Percentiles rank a stretch among this genome's conserved stretches.
phyloP scores from a whole-genome alignment of 495 filamentous ascomycete genomes.

The Neurospora hispaniola region DNA sequence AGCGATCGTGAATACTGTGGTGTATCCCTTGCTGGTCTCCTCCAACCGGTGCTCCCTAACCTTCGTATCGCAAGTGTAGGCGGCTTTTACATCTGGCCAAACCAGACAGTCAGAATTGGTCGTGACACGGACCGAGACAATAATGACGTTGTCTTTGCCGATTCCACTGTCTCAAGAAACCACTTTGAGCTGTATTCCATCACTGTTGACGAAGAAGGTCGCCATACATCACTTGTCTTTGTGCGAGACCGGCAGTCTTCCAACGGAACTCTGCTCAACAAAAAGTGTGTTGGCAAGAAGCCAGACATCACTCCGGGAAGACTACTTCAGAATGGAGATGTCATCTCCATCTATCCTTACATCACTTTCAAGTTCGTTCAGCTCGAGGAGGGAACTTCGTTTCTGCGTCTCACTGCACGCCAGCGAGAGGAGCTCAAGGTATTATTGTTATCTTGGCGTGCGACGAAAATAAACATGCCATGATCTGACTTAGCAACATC shows the following conservation, averaged over 20 bases:
- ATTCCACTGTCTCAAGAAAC: conserved; percentile 41
- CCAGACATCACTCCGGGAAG: conserved; percentile 22
- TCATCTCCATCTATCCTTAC: conserved; percentile 32
- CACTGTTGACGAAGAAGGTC: conserved; percentile 29
- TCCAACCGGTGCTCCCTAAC: not conserved
- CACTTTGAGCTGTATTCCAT: conserved; percentile 56
- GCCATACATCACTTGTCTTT: conserved; percentile 43
- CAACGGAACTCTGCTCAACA: conserved; percentile 48
- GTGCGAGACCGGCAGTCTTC: conserved; percentile 47
- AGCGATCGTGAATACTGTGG: not conserved
- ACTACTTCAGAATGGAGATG: conserved; percentile 46
- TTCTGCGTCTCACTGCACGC: conserved; percentile 4
- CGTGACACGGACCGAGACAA: conserved; percentile 19
- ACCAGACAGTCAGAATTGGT: conserved; percentile 26
- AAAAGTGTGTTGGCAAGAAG: conserved; percentile 29
- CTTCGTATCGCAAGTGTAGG: not conserved
- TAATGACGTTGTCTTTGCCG: conserved; percentile 30
- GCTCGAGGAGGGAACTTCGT: not conserved
- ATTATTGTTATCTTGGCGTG: not conserved
- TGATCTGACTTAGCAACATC: not conserved
- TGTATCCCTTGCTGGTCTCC: not conserved
- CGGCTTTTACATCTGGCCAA: conserved; percentile 11
- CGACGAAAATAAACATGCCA: not conserved
- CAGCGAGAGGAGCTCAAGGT: conserved; percentile 21
- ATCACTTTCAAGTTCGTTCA: conserved; percentile 27